Evolutionary conservation across 106 monocot species (phyloP).

Genomic region (Dendrobium chrysotoxum): DNA sequence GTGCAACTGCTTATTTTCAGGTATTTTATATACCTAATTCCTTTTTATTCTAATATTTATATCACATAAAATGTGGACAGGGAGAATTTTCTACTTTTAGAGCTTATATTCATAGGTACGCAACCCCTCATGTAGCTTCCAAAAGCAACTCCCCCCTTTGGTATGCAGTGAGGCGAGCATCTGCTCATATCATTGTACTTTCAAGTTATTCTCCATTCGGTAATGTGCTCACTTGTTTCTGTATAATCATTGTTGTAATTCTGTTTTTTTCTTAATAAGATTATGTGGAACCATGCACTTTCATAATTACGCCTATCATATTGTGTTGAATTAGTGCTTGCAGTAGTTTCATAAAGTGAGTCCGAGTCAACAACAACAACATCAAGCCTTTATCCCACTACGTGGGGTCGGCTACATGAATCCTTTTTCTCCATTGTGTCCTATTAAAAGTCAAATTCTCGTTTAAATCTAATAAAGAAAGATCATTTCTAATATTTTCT

Average conservation of each 20-base stretch:
- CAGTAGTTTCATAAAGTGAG: background rate
- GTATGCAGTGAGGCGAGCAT: slow-evolving; percentile 87
- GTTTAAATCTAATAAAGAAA: too few species aligned
- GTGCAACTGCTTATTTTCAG: background rate
- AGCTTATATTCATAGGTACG: slow-evolving; percentile 65
- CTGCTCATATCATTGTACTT: slow-evolving; percentile 90
- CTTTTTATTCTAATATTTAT: background rate
- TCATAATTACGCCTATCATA: background rate
- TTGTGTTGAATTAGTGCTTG: background rate
- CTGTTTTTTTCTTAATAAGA: background rate
- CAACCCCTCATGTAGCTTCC: slow-evolving; percentile 67
- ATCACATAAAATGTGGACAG: slow-evolving; percentile 21
- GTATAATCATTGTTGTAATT: background rate
- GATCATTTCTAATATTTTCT: too few species aligned
- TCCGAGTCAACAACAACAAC: too few species aligned
- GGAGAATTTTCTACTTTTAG: slow-evolving; percentile 64
- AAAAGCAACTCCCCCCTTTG: slow-evolving; percentile 92
- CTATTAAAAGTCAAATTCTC: too few species aligned
- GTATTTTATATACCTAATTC: background rate
- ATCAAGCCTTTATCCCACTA: too few species aligned
- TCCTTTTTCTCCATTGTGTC: too few species aligned
- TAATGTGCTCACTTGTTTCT: slow-evolving; percentile 25
- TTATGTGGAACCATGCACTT: background rate
- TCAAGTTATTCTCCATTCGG: slow-evolving; percentile 98
- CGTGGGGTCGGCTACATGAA: too few species aligned